Evolutionary conservation across 257 asterid species (phyloP), one percentile per base, ranked within the genome.

Genomic region (Primulina tabacum): DNA sequence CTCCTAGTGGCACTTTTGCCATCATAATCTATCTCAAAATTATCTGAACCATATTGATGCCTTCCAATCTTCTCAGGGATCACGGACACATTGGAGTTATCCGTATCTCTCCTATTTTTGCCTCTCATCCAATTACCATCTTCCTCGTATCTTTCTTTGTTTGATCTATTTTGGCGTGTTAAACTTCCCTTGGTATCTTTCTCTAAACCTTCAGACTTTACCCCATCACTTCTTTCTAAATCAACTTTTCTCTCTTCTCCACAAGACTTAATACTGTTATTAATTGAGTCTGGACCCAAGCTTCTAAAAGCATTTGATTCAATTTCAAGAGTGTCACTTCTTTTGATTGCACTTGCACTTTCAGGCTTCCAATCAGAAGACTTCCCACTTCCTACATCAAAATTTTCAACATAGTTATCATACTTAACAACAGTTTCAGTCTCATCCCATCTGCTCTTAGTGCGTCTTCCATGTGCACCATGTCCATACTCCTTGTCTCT

Each of bases 371-470:
- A 65, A 72, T 82, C 89, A 56, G 76, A 67, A 56, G 78, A 40
- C 77, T 78, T 85, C 77, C 79, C 83, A 79, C 82, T 78, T 77
- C 78, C 77, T 50, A 63, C 58, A 73, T 82, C 92, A 81, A 75
- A 65, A 34, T 79, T 82, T 68, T 84, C 88, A 55, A 63, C 73
- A 64, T 62, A 53, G 64, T 79, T 90, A 70, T 74, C 77, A 76
- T 69, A 67, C 76, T 60, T 78, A 76, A 66, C 68, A 29, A 38
- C 24, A 52, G 73, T 68, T 30, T 81, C 92, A 64, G 88, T 58
- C 73, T 85, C 96, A 71, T 92, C 97, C 98, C 97, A 92, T 79
- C 88, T 84, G 81, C 88, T 89, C 77, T 88, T 81, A 66, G 83
- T 77, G 77, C 58, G 78, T 75, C 84, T 84, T n/a, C 84, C 92